Base-by-base conservation (phyloP, 495 filamentous ascomycete species). In the Talaromyces wortmannii region DNA sequence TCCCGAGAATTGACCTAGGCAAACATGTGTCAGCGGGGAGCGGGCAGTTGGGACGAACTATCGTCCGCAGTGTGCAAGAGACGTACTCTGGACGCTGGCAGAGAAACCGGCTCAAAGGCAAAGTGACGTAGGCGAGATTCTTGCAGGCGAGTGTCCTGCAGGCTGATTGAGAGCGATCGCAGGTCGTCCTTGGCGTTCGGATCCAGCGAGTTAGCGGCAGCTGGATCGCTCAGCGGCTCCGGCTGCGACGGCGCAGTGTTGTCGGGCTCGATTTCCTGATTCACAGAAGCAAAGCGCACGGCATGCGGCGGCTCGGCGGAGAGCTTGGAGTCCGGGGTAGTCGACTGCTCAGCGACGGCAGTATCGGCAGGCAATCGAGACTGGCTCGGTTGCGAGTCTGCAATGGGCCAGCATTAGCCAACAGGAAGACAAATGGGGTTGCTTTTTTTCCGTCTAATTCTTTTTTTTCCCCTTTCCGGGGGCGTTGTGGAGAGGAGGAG, bases 21-120 rank as follows among this genome's bases (percentile, higher is more conserved):
- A 48, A 29, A 44, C 11, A 17, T 30, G 48, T 55, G 30, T 55
- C 44, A 55, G 36, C 36, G 36, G 36, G 36, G 18, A 16, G 40
- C 42, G 15, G n/a, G 16, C 18, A 31, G 7, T n/a, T 31, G 13
- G 12, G 47, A 44, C 32, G 15, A 18, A 42, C 44, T 18, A 6
- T 7, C 13, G 2, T 15, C 42, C 18, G 40, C 33, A 36, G 42
- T 29, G 36, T 33, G 42, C 29, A 31, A 47, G 55, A 56, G 57
- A 81, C 88, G 65, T 83, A 92, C 91, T 72, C 89, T 83, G 31
- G 90, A 95, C 29, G 83, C 75, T n/a, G 91, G 91, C 33, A 96
- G 72, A 40, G 91, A 96, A 44, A 95, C 80, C 23, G 91, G 85
- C 60, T 95, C 91, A 67, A 91, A 96, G 5, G 83, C 83, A 66